Percentiles rank a stretch among this genome's conserved stretches.
These are phyloP conservation scores for Ophiostoma pallidulum DNA, from an alignment of 2,329 filamentous ascomycete species.

Conservation along the genomic window DNA sequence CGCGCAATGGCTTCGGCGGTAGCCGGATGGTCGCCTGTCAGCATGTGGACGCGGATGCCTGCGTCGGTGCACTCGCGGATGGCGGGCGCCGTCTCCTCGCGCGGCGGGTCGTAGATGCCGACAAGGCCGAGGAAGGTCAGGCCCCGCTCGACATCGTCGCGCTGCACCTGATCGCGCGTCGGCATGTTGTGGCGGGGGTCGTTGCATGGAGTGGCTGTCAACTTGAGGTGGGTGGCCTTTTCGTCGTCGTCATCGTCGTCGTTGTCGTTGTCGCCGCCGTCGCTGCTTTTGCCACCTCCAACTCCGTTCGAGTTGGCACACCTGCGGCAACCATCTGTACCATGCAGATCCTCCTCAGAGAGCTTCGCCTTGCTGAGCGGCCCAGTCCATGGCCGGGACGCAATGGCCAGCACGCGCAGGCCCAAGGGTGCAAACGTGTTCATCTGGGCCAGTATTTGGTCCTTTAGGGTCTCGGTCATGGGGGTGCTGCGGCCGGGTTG, in stretches of 20 bases:
- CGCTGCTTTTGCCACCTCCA: constrained; percentile 22
- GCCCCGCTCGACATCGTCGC: constrained; percentile 54
- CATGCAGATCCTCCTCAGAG: no score
- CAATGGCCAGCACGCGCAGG: constrained; percentile 62
- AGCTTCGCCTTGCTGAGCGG: constrained; percentile 29
- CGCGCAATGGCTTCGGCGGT: constrained; percentile 70
- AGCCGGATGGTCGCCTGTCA: constrained; percentile 72
- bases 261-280: constrained; percentile 19
- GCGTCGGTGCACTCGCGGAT: constrained; percentile 62
- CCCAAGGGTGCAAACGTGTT: constrained; percentile 54
- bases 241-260: constrained; percentile 7
- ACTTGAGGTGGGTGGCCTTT: constrained; percentile 48
- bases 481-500: constrained; percentile 23
- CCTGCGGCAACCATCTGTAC: no score
- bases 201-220: no score
- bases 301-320: no score
- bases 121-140: constrained; percentile 72
- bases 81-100: constrained; percentile 65
- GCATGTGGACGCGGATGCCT: constrained; percentile 73
- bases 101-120: constrained; percentile 79
- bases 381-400: constrained; percentile 51
- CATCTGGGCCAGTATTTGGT: constrained; percentile 43
- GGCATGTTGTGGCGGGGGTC: no score
- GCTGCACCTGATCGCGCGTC: constrained; percentile 28
- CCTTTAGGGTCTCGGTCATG: constrained; percentile 43